Base-by-base conservation (phyloP, 2,329 filamentous ascomycete species). In the Penicillium freii region DNA sequence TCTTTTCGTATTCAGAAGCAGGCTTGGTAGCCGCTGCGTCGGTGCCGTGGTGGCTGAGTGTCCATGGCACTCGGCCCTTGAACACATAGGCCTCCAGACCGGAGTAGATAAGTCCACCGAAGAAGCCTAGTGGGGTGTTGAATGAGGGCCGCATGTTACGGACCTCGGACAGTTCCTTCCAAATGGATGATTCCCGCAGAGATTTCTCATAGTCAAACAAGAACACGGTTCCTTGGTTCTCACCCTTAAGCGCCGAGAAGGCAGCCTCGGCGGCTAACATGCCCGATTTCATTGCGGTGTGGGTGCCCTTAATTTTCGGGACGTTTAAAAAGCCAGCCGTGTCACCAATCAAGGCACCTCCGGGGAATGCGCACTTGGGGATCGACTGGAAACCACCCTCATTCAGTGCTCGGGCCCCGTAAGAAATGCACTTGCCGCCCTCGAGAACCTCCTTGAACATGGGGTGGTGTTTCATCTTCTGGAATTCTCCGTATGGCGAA, bases 391-490 rank as follows among this genome's bases (percentile, higher is more conserved):
- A 97, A 25, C 94, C 94, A 61, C 94, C 94, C 77, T 99, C 94
- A 65, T 93, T 90, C 43, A 99, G 82, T 2, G 93, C 90, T 57
- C 94, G 86, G 6, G 94, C 94, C 58, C 90, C 94, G 72, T 99
- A 99, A 0, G 94, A 96, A 64, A 99, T 92, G 75, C 94, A 97
- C 79, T 96, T 97, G 64, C 94, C 94, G 58, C 93, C 93, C 75
- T 97, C 91, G n/a, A 99, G 83, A 19, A 92, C 87, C 5, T 86
- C 81, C 64, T 82, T 87, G 81, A 95, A 97, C 49, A 95, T 78
- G n/a, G 94, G 92, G 75, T 99, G 94, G 67, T 93, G 89, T 82
- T 99, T 99, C 81, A 99, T 88, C 81, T 96, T 96, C 75, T 99
- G 94, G 75, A 99, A 99, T 74, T 99, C 94, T 57, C 87, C 85